Conservation (phyloP, 331 rosid species). For the Telfairia occidentalis region DNA sequence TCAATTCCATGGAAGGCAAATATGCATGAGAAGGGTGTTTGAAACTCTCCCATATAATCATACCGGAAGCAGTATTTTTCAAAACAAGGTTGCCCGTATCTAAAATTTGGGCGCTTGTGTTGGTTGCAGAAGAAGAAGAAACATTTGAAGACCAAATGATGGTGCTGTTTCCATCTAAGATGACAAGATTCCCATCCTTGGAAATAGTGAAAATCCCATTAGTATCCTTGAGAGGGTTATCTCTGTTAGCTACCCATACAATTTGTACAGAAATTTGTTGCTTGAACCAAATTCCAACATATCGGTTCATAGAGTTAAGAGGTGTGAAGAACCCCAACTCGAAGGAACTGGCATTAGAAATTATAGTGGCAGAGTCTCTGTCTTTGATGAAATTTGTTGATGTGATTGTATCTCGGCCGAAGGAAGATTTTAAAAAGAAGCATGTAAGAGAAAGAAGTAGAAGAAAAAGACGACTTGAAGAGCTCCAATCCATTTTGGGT, state of each 20-base stretch:
- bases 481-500: not conserved
- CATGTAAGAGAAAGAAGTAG: not conserved
- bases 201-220: conserved; percentile 22
- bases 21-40: not conserved
- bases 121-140: not conserved
- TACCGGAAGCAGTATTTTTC: not conserved
- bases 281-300: not conserved
- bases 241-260: conserved; percentile 4
- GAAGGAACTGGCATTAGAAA: not conserved
- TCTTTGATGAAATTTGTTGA: not conserved
- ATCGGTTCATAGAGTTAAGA: not conserved
- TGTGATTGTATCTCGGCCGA: not conserved
- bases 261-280: not conserved
- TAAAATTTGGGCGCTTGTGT: not conserved
- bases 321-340: not conserved
- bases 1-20: not conserved
- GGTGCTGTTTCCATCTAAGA: not conserved
- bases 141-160: not conserved
- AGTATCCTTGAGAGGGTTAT: conserved; percentile 13
- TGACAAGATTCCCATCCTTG: conserved; percentile 17
- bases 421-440: not conserved
- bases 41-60: not conserved
- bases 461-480: not conserved
- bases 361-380: not conserved
- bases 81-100: not conserved